These are phyloP conservation scores for Picea glauca DNA, from an alignment of 75 land plant genomes.

Conservation along the genomic window DNA sequence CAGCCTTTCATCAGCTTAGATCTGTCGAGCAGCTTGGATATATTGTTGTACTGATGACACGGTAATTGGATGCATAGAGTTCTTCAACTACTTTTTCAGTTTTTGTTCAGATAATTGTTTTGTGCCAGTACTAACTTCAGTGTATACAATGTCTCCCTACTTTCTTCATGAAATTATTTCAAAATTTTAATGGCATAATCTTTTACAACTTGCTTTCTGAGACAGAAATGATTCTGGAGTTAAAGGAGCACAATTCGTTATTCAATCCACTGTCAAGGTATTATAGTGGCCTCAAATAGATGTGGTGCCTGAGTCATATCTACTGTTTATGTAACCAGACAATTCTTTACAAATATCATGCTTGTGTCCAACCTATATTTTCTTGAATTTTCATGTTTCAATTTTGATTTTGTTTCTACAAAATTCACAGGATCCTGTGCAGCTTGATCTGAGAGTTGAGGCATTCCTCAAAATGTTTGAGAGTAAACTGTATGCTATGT, in stretches of 20 bases:
- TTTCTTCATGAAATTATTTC: not conserved
- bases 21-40: constrained; percentile 99
- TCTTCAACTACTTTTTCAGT: not conserved
- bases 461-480: constrained; percentile 72
- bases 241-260: constrained; percentile 77
- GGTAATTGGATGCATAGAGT: constrained; percentile 29
- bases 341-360: not conserved
- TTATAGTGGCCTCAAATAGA: not conserved
- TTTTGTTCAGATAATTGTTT: not conserved
- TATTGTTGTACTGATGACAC: constrained; percentile 65
- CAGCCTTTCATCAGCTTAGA: constrained; percentile 90
- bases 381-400: not conserved
- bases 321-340: not conserved
- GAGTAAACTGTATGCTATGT: constrained; percentile 57
- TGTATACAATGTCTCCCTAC: not conserved
- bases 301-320: not conserved
- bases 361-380: not conserved
- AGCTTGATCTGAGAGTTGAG: constrained; percentile 78
- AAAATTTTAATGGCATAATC: not conserved
- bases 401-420: not conserved
- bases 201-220: not conserved
- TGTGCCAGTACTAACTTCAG: not conserved
- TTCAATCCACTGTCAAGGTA: constrained; percentile 97
- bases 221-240: constrained; percentile 88
- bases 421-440: constrained; percentile 63